Percentiles rank a stretch among this genome's conserved stretches.
These are phyloP conservation scores for Bacidia gigantensis DNA, from an alignment of 495 filamentous ascomycete genomes.

Conservation along the genomic window DNA sequence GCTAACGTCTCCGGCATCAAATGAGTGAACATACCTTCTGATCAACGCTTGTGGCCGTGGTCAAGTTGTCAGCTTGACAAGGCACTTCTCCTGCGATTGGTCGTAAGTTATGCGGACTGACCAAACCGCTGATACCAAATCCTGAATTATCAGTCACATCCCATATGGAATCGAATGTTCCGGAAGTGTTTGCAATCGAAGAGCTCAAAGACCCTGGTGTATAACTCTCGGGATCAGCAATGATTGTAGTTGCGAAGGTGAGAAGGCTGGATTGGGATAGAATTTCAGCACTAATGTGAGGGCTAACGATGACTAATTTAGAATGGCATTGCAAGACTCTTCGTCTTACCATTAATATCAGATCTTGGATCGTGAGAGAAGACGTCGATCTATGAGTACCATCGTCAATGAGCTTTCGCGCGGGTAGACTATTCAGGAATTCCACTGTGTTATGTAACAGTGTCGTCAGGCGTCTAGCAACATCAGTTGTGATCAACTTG, in stretches of 20 bases:
- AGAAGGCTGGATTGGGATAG: constrained; percentile 85
- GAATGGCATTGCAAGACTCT: constrained; percentile 90
- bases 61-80: constrained; percentile 15
- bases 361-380: constrained; percentile 78
- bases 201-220: constrained; percentile 74
- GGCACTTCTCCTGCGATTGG: constrained; percentile 58
- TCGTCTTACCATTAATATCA: constrained; percentile 83
- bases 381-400: constrained; percentile 71
- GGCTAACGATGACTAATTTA: constrained; percentile 76
- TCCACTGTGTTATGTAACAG: constrained; percentile 94
- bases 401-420: constrained; percentile 80
- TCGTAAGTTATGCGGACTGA: constrained; percentile 60
- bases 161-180: constrained; percentile 85
- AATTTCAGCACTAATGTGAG: constrained; percentile 64
- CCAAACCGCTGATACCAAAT: constrained; percentile 79
- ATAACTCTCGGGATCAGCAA: constrained; percentile 84
- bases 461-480: constrained; percentile 78
- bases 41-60: not conserved
- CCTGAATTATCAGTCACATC: constrained; percentile 88
- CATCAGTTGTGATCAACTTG: constrained; percentile 79
- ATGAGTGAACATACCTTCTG: not conserved
- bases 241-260: constrained; percentile 79
- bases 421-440: constrained; percentile 70
- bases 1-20: not conserved
- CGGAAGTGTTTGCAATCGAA: constrained; percentile 83